phyloP scores from a whole-genome alignment of 371 early-diverging fungal genomes.

The Mortierella sp. region DNA sequence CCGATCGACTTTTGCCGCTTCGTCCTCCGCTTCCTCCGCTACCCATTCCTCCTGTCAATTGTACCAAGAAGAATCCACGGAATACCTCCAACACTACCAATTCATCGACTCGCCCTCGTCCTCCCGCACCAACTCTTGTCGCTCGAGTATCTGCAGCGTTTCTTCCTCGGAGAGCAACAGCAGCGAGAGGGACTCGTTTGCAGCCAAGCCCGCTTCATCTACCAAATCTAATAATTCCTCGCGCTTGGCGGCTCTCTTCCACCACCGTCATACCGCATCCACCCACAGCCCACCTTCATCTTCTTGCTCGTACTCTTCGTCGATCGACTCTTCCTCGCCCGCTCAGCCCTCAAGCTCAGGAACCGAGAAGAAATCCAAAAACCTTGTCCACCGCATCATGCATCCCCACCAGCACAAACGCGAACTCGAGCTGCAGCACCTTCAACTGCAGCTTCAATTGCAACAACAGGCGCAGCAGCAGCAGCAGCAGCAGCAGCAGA shows the following conservation, averaged over 20 bases:
- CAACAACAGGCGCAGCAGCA: slow-evolving; percentile 1
- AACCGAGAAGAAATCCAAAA: slow-evolving; percentile 16
- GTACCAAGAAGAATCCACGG: slow-evolving; percentile 13
- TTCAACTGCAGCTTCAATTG: slow-evolving; percentile 10
- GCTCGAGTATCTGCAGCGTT: slow-evolving; percentile 36
- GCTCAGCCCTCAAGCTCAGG: neutral
- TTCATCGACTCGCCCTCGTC: slow-evolving; percentile 24
- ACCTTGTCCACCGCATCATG: slow-evolving; percentile 28
- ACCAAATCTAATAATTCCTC: slow-evolving; percentile 12
- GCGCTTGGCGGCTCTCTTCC: slow-evolving; percentile 23
- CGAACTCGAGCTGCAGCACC: slow-evolving; percentile 13
- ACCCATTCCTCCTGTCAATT: neutral
- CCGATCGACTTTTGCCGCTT: slow-evolving; percentile 6
- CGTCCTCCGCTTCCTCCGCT: neutral
- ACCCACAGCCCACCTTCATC: neutral
- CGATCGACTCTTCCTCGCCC: neutral
- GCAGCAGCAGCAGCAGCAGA: neutral
- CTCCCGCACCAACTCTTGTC: slow-evolving; percentile 33
- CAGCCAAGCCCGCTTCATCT: slow-evolving; percentile 8
- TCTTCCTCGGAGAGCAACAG: slow-evolving; percentile 11
- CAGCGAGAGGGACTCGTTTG: slow-evolving; percentile 14
- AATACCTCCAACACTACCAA: slow-evolving; percentile 1
- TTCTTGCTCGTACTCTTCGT: neutral
- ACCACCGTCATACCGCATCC: neutral
- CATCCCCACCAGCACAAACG: slow-evolving; percentile 33